Base-by-base conservation (phyloP, 805 yeast species). In the Wickerhamomyces ciferrii region DNA sequence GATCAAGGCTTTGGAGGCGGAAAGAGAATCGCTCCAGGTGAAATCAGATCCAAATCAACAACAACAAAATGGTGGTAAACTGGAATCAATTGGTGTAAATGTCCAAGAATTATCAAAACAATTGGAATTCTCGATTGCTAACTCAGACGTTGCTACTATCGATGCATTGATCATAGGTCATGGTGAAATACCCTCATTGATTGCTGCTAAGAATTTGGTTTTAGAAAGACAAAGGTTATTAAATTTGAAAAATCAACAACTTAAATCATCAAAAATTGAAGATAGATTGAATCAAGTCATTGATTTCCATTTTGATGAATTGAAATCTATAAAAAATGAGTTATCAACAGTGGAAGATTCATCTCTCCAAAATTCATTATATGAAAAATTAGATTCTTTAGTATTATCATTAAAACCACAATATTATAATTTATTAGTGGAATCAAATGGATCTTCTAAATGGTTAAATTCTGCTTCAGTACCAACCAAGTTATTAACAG, bases 1-100 rank as follows among this genome's bases (percentile, higher is more conserved):
- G 31, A 66, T 67, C 21, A 46, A 58, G 2, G 48, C 50, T 10
- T 51, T 67, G 7, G 57, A 59, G 20, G 31, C 42, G 1, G 50
- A 59, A 42, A 48, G 70, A 37, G 47, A 51, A 20, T 46, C 43
- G 15, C 39, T 65, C 31, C 58, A 61, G 3, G 45, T 15, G 2
- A 10, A 29, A 20, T 34, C 21, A 6, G 21, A 35, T 45, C 5
- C 47, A 43, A 8, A 27, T 27, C 49, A 49, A 23, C 39, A 60
- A 35, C 43, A 52, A n/a, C 43, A 19, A 23, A 5, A 23, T 5
- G 8, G 25, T 23, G 8, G n/a, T n/a, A n/a, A n/a, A n/a, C n/a
- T n/a, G n/a, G n/a, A 18, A 51, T 48, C 35, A 10, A 17, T 46
- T 49, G 34, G 36, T n/a, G 43, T 47, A 34, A 43, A 54, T 37